phyloP scores from a whole-genome alignment of 2,329 filamentous ascomycete genomes.

The Xylariaceae sp. region DNA sequence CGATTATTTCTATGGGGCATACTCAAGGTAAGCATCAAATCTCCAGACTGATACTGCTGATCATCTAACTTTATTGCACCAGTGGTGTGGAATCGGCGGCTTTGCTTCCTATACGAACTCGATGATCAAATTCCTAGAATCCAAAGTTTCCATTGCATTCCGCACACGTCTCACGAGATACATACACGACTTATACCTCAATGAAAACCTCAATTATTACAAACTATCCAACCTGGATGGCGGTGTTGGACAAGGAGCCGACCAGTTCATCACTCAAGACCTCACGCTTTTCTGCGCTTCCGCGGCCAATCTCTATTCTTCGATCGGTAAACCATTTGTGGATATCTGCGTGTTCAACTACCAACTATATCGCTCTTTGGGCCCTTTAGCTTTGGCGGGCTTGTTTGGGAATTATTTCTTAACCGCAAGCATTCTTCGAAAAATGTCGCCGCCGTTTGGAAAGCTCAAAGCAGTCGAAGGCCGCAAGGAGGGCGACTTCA shows the following conservation, averaged over 20 bases:
- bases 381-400: slow-evolving; percentile 80
- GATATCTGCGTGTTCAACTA: slow-evolving; percentile 98
- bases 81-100: slow-evolving; percentile 90
- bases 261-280: slow-evolving; percentile 97
- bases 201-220: slow-evolving; percentile 93
- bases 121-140: slow-evolving; percentile 98
- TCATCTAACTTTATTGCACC: slow-evolving; percentile 11
- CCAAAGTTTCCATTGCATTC: slow-evolving; percentile 97
- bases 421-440: slow-evolving; percentile 83
- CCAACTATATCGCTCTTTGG: slow-evolving; percentile 87
- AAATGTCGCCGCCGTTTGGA: slow-evolving; percentile 89
- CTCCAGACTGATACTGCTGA: slow-evolving; percentile 1
- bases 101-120: slow-evolving; percentile 96
- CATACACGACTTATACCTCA: slow-evolving; percentile 94
- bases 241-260: slow-evolving; percentile 83
- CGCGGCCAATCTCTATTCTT: slow-evolving; percentile 90
- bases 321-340: slow-evolving; percentile 95
- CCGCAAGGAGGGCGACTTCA: slow-evolving; percentile 90
- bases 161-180: slow-evolving; percentile 90
- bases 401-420: slow-evolving; percentile 90
- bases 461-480: slow-evolving; percentile 96
- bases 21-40: slow-evolving; percentile 54
- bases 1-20: slow-evolving; percentile 85
- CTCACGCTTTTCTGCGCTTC: slow-evolving; percentile 91
- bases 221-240: slow-evolving; percentile 91